phyloP scores from a whole-genome alignment of 768 basidiomycete species.

The Boletus fagicola region DNA sequence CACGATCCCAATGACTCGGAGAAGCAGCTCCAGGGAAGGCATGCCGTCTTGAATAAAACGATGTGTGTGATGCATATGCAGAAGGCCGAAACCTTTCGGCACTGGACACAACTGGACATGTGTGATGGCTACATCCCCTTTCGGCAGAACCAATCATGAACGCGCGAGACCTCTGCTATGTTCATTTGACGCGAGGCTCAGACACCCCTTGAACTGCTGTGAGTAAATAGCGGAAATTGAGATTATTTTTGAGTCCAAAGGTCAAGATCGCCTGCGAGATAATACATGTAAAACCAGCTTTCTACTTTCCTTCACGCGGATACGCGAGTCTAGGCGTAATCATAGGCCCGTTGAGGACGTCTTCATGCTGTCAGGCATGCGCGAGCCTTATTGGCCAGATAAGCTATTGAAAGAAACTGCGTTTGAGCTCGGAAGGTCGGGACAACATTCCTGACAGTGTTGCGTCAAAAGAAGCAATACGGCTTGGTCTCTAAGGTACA shows the following conservation, averaged over 20 bases:
- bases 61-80: neutral
- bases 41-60: neutral
- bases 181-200: neutral
- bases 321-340: neutral
- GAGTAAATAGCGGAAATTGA: neutral
- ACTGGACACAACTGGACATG: neutral
- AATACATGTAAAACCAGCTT: neutral
- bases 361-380: neutral
- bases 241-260: neutral
- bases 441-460: too few relatives aligned
- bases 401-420: neutral
- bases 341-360: neutral
- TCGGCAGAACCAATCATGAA: neutral
- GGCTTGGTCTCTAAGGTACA: too few relatives aligned
- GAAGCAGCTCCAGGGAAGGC: neutral
- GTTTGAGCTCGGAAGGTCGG: neutral
- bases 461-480: too few relatives aligned
- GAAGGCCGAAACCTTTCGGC: neutral
- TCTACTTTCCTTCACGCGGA: neutral
- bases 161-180: neutral
- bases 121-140: neutral
- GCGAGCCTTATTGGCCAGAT: neutral
- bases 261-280: neutral
- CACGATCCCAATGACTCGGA: neutral
- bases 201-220: neutral